These are phyloP conservation scores for Malassezia sympodialis DNA, from an alignment of 1,284 basidiomycete genomes.

Conservation along the genomic window DNA sequence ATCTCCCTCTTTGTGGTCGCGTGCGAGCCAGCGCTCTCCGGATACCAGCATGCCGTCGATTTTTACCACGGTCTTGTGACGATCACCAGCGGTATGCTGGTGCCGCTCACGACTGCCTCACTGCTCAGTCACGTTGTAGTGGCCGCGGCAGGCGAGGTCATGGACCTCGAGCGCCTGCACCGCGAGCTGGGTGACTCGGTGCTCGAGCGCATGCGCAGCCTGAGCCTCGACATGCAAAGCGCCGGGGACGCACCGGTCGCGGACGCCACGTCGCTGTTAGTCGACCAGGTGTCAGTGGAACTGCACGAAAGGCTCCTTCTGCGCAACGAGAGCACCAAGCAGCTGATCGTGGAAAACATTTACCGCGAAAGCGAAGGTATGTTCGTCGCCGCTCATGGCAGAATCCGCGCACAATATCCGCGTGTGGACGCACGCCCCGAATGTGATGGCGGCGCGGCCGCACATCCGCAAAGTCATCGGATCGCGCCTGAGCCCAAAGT, in stretches of 20 bases:
- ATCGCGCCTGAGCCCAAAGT: constrained; percentile 40
- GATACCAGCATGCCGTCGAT: constrained; percentile 61
- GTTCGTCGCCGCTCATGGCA: constrained; percentile 49
- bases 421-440: constrained; percentile 67
- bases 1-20: constrained; percentile 58
- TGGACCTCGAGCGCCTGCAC: constrained; percentile 91
- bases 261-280: constrained; percentile 42
- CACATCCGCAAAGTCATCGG: constrained; percentile 57
- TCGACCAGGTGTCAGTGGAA: constrained; percentile 88
- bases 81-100: constrained; percentile 64
- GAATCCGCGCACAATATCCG: constrained; percentile 82
- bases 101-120: constrained; percentile 89
- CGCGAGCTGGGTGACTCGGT: constrained; percentile 86
- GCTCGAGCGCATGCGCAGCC: constrained; percentile 75
- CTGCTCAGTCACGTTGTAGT: constrained; percentile 95
- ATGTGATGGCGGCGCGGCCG: constrained; percentile 65
- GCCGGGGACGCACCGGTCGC: constrained; percentile 50
- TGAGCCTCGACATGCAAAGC: constrained; percentile 58
- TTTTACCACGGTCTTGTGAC: constrained; percentile 59
- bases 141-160: constrained; percentile 89
- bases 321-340: constrained; percentile 91
- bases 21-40: constrained; percentile 90
- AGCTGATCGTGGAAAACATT: constrained; percentile 89
- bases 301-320: constrained; percentile 81
- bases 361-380: constrained; percentile 50